These are phyloP conservation scores for Hibiscus syriacus DNA, from an alignment of 345 rosid genomes.

Conservation along the genomic window DNA sequence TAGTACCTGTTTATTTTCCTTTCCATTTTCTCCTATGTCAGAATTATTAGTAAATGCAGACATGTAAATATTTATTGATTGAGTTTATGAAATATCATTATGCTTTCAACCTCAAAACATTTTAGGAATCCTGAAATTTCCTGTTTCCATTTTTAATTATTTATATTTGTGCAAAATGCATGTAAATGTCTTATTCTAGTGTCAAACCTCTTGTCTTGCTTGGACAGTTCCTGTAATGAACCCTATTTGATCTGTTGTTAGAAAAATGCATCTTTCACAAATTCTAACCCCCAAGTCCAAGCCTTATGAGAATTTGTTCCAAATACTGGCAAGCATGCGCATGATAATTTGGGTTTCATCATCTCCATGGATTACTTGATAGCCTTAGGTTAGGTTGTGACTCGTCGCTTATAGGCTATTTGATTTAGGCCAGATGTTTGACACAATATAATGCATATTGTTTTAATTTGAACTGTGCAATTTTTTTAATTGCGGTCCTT, in stretches of 20 bases:
- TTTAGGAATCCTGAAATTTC: not conserved
- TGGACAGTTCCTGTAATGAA: not conserved
- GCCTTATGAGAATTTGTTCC: not conserved
- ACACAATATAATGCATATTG: not conserved
- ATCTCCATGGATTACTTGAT: not conserved
- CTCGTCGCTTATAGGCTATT: not conserved
- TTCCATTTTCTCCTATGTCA: not conserved
- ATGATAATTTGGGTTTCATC: not conserved
- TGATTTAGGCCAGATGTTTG: not conserved
- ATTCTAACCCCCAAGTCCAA: not conserved
- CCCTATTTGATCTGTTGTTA: not conserved
- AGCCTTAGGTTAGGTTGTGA: not conserved
- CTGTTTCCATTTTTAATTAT: not conserved
- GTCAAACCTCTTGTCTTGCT: not conserved
- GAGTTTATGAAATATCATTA: not conserved
- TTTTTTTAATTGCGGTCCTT: not conserved
- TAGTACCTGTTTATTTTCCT: not conserved
- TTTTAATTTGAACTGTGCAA: not conserved
- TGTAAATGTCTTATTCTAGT: not conserved
- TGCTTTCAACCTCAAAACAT: not conserved
- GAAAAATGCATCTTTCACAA: not conserved
- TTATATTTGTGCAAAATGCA: not conserved
- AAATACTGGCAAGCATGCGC: not conserved
- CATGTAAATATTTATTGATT: not conserved
- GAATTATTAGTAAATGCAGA: not conserved